phyloP scores from a whole-genome alignment of 257 asterid genomes.

The Solanum ossicruentum region DNA sequence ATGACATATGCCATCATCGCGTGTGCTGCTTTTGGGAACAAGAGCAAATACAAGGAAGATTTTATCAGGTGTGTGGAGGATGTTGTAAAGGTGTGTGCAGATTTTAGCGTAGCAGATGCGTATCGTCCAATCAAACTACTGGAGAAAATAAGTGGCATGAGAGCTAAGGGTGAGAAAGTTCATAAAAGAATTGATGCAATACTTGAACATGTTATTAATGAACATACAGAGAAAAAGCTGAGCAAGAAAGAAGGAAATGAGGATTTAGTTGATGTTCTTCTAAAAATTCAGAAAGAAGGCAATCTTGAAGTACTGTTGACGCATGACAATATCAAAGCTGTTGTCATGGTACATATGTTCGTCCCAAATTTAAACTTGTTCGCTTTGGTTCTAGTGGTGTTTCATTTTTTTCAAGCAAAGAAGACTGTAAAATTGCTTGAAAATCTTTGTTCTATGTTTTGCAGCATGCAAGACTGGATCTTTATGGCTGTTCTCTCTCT shows the following conservation, averaged over 20 bases:
- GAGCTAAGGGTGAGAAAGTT: neutral
- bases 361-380: neutral
- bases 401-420: neutral
- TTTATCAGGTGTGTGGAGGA: too few relatives aligned
- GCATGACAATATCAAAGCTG: slow-evolving; percentile 2
- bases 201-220: slow-evolving; percentile 11
- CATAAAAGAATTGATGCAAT: slow-evolving; percentile 9
- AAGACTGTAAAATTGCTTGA: neutral
- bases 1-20: too few relatives aligned
- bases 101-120: too few relatives aligned
- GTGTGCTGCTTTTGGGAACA: too few relatives aligned
- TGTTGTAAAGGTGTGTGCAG: too few relatives aligned
- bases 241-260: too few relatives aligned
- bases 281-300: neutral
- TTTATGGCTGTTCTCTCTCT: neutral
- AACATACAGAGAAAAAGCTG: neutral
- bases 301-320: neutral
- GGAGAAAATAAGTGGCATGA: slow-evolving; percentile 8
- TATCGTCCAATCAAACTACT: slow-evolving; percentile 8
- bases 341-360: slow-evolving; percentile 2
- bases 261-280: slow-evolving; percentile 6
- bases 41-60: too few relatives aligned
- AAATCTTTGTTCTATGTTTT: neutral
- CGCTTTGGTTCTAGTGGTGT: neutral
- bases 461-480: neutral